phyloP scores from a whole-genome alignment of 148 eudicot genomes.

The Camellia japonica region DNA sequence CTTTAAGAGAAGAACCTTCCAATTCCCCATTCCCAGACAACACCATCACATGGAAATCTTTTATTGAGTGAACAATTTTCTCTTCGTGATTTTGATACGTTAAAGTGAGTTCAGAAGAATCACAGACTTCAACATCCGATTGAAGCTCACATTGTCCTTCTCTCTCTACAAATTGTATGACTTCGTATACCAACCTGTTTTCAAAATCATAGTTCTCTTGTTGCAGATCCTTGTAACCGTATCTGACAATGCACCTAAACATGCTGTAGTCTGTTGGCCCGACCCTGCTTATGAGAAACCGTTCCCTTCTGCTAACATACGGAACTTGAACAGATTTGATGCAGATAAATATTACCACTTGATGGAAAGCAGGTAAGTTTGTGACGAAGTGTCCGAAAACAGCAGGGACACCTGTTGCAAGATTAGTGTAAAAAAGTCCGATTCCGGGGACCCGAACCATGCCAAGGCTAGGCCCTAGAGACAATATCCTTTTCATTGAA shows the following conservation, averaged over 20 bases:
- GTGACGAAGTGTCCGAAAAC: constrained; percentile 66
- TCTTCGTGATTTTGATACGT: constrained; percentile 22
- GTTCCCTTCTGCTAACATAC: constrained; percentile 36
- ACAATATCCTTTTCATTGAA: constrained; percentile 33
- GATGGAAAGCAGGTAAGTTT: constrained; percentile 70
- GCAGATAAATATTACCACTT: constrained; percentile 54
- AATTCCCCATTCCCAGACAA: constrained; percentile 14
- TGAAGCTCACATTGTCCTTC: constrained; percentile 27
- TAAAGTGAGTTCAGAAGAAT: constrained; percentile 12
- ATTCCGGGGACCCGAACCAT: constrained; percentile 72
- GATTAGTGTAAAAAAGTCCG: constrained; percentile 56
- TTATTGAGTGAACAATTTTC: constrained; percentile 11
- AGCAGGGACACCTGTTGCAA: constrained; percentile 58
- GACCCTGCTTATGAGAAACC: constrained; percentile 47
- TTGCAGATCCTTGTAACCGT: constrained; percentile 60
- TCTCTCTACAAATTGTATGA: constrained; percentile 38
- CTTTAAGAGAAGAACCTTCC: constrained; percentile 25
- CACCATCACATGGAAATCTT: constrained; percentile 15
- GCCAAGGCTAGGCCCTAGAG: constrained; percentile 38
- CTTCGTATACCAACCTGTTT: constrained; percentile 31
- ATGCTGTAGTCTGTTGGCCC: constrained; percentile 50
- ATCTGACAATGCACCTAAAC: constrained; percentile 57
- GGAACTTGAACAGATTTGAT: constrained; percentile 58
- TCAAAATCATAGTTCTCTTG: constrained; percentile 63
- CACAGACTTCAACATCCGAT: constrained; percentile 8